A percentile compares a stretch with the other conserved stretches of the same genome.
Evolutionary conservation across 208 protist species (phyloP).

Genomic region (Trypanosoma brucei): DNA sequence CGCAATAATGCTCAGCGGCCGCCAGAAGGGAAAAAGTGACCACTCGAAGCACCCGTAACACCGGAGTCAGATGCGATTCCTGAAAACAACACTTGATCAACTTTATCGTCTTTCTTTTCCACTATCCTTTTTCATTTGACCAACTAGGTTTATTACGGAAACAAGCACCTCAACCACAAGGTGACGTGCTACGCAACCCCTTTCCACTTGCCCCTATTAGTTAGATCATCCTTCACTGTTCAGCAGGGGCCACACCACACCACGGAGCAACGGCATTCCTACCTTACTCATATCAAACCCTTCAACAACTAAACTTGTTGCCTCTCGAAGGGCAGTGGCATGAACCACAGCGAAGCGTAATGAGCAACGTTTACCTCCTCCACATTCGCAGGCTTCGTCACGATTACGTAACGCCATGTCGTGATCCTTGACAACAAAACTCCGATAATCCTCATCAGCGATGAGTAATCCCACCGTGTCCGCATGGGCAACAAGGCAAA

Average conservation of each 20-base stretch:
- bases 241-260: slow-evolving; percentile 44
- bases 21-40: no score
- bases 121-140: no score
- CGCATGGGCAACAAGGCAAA: slow-evolving; percentile 47
- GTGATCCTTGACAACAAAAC: background rate
- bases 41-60: no score
- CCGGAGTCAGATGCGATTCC: no score
- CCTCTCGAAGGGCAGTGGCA: slow-evolving; percentile 34
- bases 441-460: slow-evolving; percentile 54
- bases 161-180: no score
- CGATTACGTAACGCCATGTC: no score
- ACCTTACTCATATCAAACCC: slow-evolving; percentile 7
- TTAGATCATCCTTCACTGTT: background rate
- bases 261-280: slow-evolving; percentile 31
- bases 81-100: no score
- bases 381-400: no score
- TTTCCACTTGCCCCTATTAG: background rate
- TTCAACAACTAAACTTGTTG: slow-evolving; percentile 36
- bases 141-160: no score
- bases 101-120: no score
- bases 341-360: slow-evolving; percentile 28
- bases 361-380: slow-evolving; percentile 4
- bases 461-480: slow-evolving; percentile 43
- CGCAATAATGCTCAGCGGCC: no score
- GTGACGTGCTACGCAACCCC: no score